Percentiles rank a stretch among this genome's conserved stretches.
These are phyloP conservation scores for Microbotryomycetes sp. DNA, from an alignment of 1,284 basidiomycete genomes.

Conservation along the genomic window DNA sequence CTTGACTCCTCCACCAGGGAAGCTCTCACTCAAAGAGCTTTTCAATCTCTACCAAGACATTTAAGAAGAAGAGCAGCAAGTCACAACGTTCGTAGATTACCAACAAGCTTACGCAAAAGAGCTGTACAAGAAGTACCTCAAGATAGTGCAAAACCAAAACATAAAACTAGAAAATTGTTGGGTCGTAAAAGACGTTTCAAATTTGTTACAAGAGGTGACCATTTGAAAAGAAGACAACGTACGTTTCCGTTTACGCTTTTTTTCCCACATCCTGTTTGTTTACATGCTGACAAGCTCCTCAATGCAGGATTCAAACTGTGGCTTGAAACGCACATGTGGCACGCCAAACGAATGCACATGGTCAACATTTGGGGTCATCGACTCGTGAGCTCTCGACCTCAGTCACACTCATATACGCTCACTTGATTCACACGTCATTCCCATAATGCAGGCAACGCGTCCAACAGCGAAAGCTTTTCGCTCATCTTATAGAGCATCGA, in stretches of 20 bases:
- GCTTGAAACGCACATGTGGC: constrained; percentile 91
- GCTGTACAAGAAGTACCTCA: constrained; percentile 68
- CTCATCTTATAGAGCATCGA: constrained; percentile 75
- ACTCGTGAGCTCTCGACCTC: constrained; percentile 51
- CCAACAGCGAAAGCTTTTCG: constrained; percentile 86
- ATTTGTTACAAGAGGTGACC: constrained; percentile 13
- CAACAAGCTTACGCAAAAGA: constrained; percentile 65
- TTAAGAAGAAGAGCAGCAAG: constrained; percentile 82
- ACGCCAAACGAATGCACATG: constrained; percentile 91
- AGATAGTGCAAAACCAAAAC: constrained; percentile 51
- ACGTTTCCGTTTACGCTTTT: neutral
- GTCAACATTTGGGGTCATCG: constrained; percentile 80
- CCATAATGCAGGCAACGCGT: constrained; percentile 60
- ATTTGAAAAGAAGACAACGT: constrained; percentile 30
- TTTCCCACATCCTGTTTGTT: neutral
- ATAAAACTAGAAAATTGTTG: constrained; percentile 33
- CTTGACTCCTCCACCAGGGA: constrained; percentile 31
- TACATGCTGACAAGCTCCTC: neutral
- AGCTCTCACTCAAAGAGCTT: constrained; percentile 68
- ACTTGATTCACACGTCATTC: neutral
- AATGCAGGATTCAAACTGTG: constrained; percentile 58
- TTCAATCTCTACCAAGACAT: constrained; percentile 83
- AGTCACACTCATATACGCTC: no score
- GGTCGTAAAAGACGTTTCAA: constrained; percentile 43
- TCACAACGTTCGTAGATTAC: constrained; percentile 85